Evolutionary conservation across 2,329 filamentous ascomycete species (phyloP), one percentile per base, ranked within the genome.

Genomic region (Drechslerella stenobrocha): DNA sequence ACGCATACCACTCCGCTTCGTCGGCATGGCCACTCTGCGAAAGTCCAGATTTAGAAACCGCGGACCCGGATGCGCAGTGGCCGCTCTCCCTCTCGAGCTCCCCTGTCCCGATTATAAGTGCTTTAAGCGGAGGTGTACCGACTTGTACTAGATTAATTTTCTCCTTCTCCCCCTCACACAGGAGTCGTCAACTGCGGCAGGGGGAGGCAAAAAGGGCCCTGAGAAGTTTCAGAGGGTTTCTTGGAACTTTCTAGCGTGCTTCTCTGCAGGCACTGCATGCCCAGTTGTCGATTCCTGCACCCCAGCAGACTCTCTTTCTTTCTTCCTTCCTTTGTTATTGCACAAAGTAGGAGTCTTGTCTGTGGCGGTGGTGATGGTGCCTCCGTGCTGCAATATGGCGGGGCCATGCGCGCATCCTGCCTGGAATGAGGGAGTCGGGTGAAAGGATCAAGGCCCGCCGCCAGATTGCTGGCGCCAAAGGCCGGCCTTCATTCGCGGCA

Each of bases 1-100:
- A 64, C 59, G 40, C 46, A 42, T 34, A 30, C 45, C 44, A 40
- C 37, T 46, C 40, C 40, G n/a, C 37, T 56, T 40, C 52, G 28
- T 46, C 52, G 37, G 23, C 22, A 30, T 32, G 13, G 6, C 28
- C 53, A 50, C 26, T 55, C 53, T 60, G 51, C 50, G n/a, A 56
- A 50, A 56, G 60, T 53, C 63, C 63, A 67, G 63, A 67, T 67
- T 67, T 67, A 67, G 63, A 60, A 67, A 67, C 63, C 2, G 37
- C 15, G 44, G 24, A 8, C 44, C 4, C 3, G 15, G 40, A 13
- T 18, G 6, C 22, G 11, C 11, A 30, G 26, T 23, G 37, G 22
- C 4, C 13, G 13, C 4, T 18, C 37, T n/a, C 4, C 13, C 37
- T 42, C 15, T 42, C 37, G 37, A 42, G 37, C 37, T 42, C 37